Base-by-base conservation (phyloP, 2,329 filamentous ascomycete genomes). In the Ophiostoma pallidulum region DNA sequence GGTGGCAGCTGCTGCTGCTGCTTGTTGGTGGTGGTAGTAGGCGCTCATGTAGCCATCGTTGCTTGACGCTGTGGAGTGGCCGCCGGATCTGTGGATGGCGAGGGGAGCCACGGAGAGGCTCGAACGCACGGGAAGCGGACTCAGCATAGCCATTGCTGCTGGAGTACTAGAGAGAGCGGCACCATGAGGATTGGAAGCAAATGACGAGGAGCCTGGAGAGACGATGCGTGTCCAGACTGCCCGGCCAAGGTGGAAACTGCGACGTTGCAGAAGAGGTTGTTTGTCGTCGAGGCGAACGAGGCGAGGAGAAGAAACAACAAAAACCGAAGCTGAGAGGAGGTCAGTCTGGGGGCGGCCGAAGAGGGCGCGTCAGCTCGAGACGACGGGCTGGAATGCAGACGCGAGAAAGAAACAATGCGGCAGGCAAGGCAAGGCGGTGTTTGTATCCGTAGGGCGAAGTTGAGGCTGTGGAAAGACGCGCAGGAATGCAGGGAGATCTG, bases 1-100 rank as follows among this genome's bases (percentile, higher is more conserved):
- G 38, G 84, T 88, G 26, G 86, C 84, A n/a, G n/a, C n/a, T n/a
- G n/a, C n/a, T n/a, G n/a, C n/a, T n/a, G 40, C 89, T 65, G 89
- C 82, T 55, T 87, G 80, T 41, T 74, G 67, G 56, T 72, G 65
- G 36, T 66, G 59, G 59, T 73, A 68, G 37, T 73, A 68, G 37
- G 67, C 64, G 51, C 66, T 67, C 47, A 63, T 60, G 20, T 62
- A 62, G 43, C 53, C 56, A 52, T 58, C 54, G 54, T 57, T 57
- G 46, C 46, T 48, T 45, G 62, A 55, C 49, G 48, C 14, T 12
- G 58, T 57, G 31, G 58, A 44, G 20, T n/a, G 41, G 22, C 8
- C n/a, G n/a, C n/a, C 60, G 39, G 61, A 59, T 59, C 75, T 78
- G 41, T 71, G 64, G 51, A 80, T 71, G 43, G 70, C 59, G 51